phyloP scores from a whole-genome alignment of 306 rosid genomes.

The Cajanus cajan region DNA sequence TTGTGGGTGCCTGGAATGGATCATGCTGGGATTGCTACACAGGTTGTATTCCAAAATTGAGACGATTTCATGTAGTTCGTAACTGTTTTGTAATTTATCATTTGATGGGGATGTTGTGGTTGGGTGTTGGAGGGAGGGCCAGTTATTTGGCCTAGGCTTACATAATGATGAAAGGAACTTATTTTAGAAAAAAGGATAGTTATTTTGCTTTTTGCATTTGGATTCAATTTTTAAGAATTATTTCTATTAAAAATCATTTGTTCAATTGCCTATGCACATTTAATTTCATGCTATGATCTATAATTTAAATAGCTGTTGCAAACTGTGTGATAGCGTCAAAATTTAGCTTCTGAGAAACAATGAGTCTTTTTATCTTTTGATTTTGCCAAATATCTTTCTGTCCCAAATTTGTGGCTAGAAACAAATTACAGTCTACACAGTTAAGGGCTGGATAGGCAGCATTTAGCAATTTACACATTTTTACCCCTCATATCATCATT shows the following conservation, averaged over 20 bases:
- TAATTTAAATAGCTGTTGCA: background rate
- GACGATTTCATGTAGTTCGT: constrained; percentile 1
- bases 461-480: background rate
- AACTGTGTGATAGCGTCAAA: background rate
- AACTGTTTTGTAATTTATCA: constrained; percentile 4
- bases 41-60: constrained; percentile 49
- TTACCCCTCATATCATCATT: background rate
- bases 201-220: background rate
- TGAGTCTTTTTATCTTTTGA: background rate
- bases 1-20: constrained; percentile 99
- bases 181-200: background rate
- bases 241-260: background rate
- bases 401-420: background rate
- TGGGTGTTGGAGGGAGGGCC: background rate
- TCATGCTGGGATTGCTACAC: constrained; percentile 99
- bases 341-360: background rate
- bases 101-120: constrained; percentile 4
- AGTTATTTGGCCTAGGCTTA: background rate
- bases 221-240: background rate
- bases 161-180: background rate
- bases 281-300: background rate
- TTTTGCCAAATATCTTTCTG: background rate
- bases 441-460: background rate
- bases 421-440: background rate
- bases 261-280: background rate